Evolutionary conservation across 768 basidiomycete genomes (phyloP).

Genomic region (Kwoniella sp.): DNA sequence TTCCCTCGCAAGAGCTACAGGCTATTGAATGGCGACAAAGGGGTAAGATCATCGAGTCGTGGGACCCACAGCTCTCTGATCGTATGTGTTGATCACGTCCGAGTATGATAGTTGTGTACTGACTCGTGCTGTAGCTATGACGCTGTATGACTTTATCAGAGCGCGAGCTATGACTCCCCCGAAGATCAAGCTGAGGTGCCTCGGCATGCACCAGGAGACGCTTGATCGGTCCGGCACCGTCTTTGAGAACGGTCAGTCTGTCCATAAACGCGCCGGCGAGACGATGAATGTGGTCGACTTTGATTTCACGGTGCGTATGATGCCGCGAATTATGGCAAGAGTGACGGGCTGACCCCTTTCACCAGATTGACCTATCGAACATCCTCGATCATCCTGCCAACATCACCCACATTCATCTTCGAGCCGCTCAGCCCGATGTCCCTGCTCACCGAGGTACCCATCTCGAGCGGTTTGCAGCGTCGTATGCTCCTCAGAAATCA

Average conservation of each 20-base stretch:
- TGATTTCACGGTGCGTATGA: constrained; percentile 35
- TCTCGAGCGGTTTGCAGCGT: constrained; percentile 11
- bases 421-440: constrained; percentile 4
- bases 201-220: constrained; percentile 57
- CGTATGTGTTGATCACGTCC: constrained; percentile 11
- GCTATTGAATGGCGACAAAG: constrained; percentile 1
- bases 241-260: constrained; percentile 51
- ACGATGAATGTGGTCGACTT: constrained; percentile 29
- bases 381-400: constrained; percentile 22
- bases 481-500: constrained; percentile 9
- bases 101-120: neutral
- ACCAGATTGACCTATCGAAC: constrained; percentile 32
- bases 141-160: constrained; percentile 69
- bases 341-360: constrained; percentile 43
- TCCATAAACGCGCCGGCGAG: constrained; percentile 22
- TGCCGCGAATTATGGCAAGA: neutral
- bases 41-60: constrained; percentile 1
- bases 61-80: constrained; percentile 23
- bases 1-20: constrained; percentile 6
- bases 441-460: constrained; percentile 19
- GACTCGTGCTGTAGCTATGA: constrained; percentile 56
- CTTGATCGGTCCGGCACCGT: constrained; percentile 65
- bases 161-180: constrained; percentile 53
- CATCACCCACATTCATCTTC: constrained; percentile 52
- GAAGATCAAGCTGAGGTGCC: constrained; percentile 19